Conservation (phyloP, 164 flowering plant species). For the Umbellularia californica region DNA sequence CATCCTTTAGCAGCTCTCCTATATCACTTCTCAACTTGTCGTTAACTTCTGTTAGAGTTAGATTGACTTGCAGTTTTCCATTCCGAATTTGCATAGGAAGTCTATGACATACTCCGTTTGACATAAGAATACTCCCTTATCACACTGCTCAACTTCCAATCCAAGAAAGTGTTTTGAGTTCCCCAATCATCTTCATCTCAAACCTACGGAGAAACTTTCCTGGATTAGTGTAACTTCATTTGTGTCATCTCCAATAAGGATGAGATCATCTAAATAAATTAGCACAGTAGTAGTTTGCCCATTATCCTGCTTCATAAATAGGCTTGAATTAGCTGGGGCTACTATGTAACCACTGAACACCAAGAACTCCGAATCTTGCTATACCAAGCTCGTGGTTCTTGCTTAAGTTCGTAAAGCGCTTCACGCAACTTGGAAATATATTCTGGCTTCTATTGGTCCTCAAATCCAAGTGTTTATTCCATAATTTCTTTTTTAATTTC, state of each 20-base stretch:
- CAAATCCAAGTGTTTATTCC: neutral
- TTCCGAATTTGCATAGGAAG: too few relatives aligned
- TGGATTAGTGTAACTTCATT: too few relatives aligned
- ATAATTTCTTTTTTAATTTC: neutral
- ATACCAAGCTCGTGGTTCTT: too few relatives aligned
- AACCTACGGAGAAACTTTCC: neutral
- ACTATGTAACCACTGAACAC: neutral
- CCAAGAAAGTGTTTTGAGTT: neutral
- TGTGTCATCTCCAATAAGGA: too few relatives aligned
- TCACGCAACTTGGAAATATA: neutral
- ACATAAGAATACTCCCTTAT: too few relatives aligned
- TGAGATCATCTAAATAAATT: too few relatives aligned
- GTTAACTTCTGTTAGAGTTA: neutral
- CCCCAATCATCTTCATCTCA: neutral
- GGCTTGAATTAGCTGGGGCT: neutral
- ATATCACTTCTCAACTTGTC: neutral
- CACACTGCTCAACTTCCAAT: too few relatives aligned
- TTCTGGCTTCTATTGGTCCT: neutral
- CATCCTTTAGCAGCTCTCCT: neutral
- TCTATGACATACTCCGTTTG: too few relatives aligned
- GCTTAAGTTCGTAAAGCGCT: too few relatives aligned
- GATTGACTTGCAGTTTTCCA: too few relatives aligned
- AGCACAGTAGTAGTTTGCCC: too few relatives aligned
- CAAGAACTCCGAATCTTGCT: neutral
- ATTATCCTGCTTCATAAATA: too few relatives aligned